Conservation (phyloP, 108 stramenopile genomes). For the Pseudonitzschia multistriata region DNA sequence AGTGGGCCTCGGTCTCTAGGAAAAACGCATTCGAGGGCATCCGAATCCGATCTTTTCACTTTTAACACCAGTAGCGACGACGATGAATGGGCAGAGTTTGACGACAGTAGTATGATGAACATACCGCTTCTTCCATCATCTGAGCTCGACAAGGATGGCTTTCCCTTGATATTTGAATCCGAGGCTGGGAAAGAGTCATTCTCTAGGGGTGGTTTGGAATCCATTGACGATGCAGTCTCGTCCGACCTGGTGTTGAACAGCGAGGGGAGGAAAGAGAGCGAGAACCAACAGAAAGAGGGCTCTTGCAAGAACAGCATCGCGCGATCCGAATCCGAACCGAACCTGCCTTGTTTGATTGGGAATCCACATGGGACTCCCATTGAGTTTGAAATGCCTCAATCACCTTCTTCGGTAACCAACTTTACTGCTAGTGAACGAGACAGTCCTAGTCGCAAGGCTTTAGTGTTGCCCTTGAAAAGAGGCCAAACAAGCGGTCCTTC, state of each 20-base stretch:
- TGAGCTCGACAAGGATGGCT: slow-evolving; percentile 7
- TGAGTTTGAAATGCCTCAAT: not conserved
- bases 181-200: not conserved
- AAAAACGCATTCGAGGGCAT: not conserved
- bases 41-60: not conserved
- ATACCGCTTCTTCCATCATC: not conserved
- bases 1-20: not conserved
- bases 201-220: not conserved
- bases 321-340: not conserved
- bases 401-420: slow-evolving; percentile 13
- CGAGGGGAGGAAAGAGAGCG: not conserved
- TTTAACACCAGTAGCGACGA: not conserved
- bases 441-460: not conserved
- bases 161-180: not conserved
- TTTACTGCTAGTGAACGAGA: not conserved
- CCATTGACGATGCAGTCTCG: too few relatives aligned
- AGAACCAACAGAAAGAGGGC: not conserved
- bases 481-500: not conserved
- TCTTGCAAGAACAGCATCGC: not conserved
- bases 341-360: not conserved
- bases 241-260: not conserved
- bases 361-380: not conserved
- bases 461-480: not conserved
- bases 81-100: slow-evolving; percentile 14
- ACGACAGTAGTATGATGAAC: slow-evolving; percentile 8